Conservation (phyloP, 2,329 filamentous ascomycete species). For the Fusarium goolgardi region DNA sequence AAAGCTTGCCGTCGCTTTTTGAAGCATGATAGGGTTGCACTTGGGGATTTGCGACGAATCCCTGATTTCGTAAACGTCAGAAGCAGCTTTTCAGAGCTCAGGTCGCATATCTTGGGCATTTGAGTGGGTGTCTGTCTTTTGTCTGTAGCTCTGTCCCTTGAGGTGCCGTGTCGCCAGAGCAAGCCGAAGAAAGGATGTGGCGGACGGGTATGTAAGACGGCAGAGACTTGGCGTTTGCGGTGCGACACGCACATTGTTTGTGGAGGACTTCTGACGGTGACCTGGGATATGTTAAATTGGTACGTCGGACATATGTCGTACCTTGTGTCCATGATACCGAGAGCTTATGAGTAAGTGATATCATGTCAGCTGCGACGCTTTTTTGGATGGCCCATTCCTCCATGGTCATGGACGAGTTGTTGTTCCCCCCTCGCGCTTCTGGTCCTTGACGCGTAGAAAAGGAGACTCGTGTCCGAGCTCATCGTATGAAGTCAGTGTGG, state of each 20-base stretch:
- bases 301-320: constrained; percentile 28
- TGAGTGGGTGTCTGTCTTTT: constrained; percentile 1
- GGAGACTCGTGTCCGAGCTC: constrained; percentile 3
- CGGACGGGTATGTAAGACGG: constrained; percentile 37
- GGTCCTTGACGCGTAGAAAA: constrained; percentile 1
- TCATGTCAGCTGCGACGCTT: neutral
- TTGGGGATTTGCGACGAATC: constrained; percentile 10
- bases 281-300: constrained; percentile 25
- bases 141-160: constrained; percentile 14
- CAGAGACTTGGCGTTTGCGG: constrained; percentile 36
- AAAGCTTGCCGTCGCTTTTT: constrained; percentile 9
- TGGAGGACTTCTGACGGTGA: constrained; percentile 22
- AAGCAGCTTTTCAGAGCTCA: constrained; percentile 8
- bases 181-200: constrained; percentile 13
- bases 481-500: constrained; percentile 28
- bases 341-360: constrained; percentile 1
- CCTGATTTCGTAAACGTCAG: constrained; percentile 28
- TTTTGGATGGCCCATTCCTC: neutral
- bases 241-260: constrained; percentile 37
- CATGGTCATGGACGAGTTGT: neutral
- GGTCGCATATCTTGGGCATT: neutral
- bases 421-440: neutral
- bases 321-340: constrained; percentile 15
- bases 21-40: constrained; percentile 28
- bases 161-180: neutral